These are phyloP conservation scores for Amanita molliuscula DNA, from an alignment of 768 basidiomycete species.

Conservation along the genomic window DNA sequence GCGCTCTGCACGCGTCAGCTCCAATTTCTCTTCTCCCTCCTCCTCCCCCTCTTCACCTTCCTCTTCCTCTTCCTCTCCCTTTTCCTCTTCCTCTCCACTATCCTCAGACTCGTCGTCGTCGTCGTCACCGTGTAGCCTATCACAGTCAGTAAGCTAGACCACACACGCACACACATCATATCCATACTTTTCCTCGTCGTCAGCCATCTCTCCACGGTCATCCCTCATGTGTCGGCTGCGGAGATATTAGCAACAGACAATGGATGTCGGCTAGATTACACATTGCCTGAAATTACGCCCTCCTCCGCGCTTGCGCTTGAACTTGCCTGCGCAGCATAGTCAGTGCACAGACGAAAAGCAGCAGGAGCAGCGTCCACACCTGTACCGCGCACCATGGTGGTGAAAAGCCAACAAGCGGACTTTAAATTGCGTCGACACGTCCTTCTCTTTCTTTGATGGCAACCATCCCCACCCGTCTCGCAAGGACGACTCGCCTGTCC, in stretches of 20 bases:
- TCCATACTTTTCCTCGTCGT: constrained; percentile 14
- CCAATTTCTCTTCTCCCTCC: constrained; percentile 38
- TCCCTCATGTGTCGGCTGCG: constrained; percentile 50
- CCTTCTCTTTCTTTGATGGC: constrained; percentile 22
- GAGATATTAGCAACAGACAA: constrained; percentile 6
- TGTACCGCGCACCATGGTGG: constrained; percentile 39
- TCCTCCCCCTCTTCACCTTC: constrained; percentile 37
- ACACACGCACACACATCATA: not conserved
- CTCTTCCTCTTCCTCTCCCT: constrained; percentile 29
- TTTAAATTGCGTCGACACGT: constrained; percentile 11
- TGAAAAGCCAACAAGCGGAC: constrained; percentile 12
- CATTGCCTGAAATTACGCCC: constrained; percentile 73
- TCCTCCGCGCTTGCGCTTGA: constrained; percentile 81
- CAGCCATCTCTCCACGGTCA: constrained; percentile 44
- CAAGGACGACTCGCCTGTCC: constrained; percentile 57
- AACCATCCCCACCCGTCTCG: constrained; percentile 87
- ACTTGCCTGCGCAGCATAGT: constrained; percentile 44
- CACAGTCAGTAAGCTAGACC: constrained; percentile 8
- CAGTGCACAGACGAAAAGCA: not conserved
- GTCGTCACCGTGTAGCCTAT: constrained; percentile 23
- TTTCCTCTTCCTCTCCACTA: constrained; percentile 28
- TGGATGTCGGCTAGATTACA: constrained; percentile 8
- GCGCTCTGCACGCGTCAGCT: constrained; percentile 62
- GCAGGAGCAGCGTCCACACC: constrained; percentile 18
- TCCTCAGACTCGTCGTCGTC: constrained; percentile 29